A percentile compares a stretch with the other conserved stretches of the same genome.
Evolutionary conservation across 2,329 filamentous ascomycete genomes (phyloP).

Genomic region (Eutypa lata): DNA sequence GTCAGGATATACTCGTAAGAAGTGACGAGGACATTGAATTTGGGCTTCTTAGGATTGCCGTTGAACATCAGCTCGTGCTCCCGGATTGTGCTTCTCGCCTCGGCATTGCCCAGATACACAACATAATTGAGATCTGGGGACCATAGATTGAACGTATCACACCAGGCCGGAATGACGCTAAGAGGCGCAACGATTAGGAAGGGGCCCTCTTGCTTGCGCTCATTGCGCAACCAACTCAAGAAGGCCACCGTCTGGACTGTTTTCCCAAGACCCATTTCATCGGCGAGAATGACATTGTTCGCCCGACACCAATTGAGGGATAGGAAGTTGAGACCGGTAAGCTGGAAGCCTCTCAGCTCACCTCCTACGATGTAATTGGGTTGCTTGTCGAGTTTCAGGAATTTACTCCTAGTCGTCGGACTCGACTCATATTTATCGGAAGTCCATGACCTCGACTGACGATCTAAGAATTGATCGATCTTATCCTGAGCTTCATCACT

Average conservation of each 20-base stretch:
- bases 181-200: constrained; percentile 97
- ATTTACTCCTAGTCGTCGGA: constrained; percentile 69
- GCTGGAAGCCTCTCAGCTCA: constrained; percentile 86
- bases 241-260: constrained; percentile 97
- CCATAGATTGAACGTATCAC: constrained; percentile 96
- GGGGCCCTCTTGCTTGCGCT: constrained; percentile 84
- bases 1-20: constrained; percentile 95
- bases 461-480: constrained; percentile 87
- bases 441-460: constrained; percentile 73
- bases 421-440: constrained; percentile 79
- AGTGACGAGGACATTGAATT: constrained; percentile 96
- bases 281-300: constrained; percentile 94
- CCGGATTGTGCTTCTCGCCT: constrained; percentile 80
- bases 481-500: constrained; percentile 78
- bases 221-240: constrained; percentile 93
- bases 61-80: constrained; percentile 87
- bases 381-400: constrained; percentile 72
- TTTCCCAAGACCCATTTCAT: constrained; percentile 98
- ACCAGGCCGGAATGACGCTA: constrained; percentile 97
- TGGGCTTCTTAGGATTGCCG: constrained; percentile 81
- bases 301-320: constrained; percentile 92
- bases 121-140: constrained; percentile 95
- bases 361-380: constrained; percentile 83
- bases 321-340: constrained; percentile 91
- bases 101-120: constrained; percentile 88